phyloP scores from a whole-genome alignment of 1,284 basidiomycete genomes.

The Butyriboletus appendiculatus region DNA sequence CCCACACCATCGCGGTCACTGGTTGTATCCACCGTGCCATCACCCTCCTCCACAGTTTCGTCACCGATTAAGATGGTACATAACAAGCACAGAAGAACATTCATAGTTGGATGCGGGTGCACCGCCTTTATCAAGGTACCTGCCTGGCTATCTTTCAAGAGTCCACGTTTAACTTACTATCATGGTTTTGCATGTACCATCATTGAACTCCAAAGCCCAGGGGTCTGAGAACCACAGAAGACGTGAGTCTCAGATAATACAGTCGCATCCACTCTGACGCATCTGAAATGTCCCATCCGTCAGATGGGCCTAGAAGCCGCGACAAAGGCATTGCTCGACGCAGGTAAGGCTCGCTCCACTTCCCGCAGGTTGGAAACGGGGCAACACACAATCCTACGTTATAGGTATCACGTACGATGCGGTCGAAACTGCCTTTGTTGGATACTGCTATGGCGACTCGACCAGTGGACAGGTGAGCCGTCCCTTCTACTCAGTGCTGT shows the following conservation, averaged over 20 bases:
- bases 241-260: slow-evolving; percentile 9
- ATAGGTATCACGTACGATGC: slow-evolving; percentile 79
- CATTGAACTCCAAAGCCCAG: slow-evolving; percentile 18
- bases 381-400: neutral
- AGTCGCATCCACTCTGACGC: neutral
- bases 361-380: too few species aligned
- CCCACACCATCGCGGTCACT: too few species aligned
- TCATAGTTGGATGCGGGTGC: slow-evolving; percentile 29
- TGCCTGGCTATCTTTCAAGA: neutral
- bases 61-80: slow-evolving; percentile 7
- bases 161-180: neutral
- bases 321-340: slow-evolving; percentile 25
- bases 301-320: slow-evolving; percentile 22
- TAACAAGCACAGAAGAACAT: slow-evolving; percentile 21
- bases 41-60: neutral
- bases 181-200: neutral
- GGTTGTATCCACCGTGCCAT: too few species aligned
- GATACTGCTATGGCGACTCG: slow-evolving; percentile 80
- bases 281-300: neutral
- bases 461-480: slow-evolving; percentile 68
- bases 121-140: slow-evolving; percentile 28
- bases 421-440: slow-evolving; percentile 77
- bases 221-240: slow-evolving; percentile 27
- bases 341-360: slow-evolving; percentile 10
- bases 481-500: slow-evolving; percentile 40